Evolutionary conservation across 306 rosid genomes (phyloP).

Genomic region (Cucumis cinereus): DNA sequence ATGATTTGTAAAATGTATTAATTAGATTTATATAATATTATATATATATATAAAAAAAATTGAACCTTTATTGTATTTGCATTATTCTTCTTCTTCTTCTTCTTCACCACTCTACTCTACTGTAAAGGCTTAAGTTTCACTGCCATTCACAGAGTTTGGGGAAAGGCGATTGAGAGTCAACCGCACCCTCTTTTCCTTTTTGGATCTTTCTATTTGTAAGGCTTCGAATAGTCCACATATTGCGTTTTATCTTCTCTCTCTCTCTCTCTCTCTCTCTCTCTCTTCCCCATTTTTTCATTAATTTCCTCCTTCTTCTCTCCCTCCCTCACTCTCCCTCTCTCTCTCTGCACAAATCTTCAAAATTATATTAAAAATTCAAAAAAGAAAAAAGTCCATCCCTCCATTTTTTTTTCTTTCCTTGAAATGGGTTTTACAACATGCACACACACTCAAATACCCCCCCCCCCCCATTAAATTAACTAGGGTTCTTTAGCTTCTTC

Average conservation of each 20-base stretch:
- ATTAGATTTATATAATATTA: no score
- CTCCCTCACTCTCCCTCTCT: background rate
- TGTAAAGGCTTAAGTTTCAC: background rate
- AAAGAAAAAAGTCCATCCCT: background rate
- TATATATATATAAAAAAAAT: no score
- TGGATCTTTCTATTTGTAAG: slow-evolving; percentile 72
- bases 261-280: background rate
- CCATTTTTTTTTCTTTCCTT: background rate
- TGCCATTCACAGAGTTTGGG: slow-evolving; percentile 12
- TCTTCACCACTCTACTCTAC: no score
- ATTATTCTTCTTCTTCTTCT: background rate
- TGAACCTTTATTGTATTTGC: no score
- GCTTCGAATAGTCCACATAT: slow-evolving; percentile 85
- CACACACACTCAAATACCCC: slow-evolving; percentile 11
- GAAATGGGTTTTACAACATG: slow-evolving; percentile 27
- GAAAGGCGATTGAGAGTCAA: slow-evolving; percentile 49
- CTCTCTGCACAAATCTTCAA: background rate
- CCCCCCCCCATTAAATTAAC: slow-evolving; percentile 1
- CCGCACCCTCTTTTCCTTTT: slow-evolving; percentile 39
- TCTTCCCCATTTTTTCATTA: slow-evolving; percentile 11
- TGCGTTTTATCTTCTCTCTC: slow-evolving; percentile 37
- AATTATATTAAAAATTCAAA: background rate
- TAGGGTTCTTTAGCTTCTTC: slow-evolving; percentile 45
- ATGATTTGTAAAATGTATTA: background rate
- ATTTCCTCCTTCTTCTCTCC: slow-evolving; percentile 17